Percentiles rank a stretch among this genome's conserved stretches.
phyloP scores from a whole-genome alignment of 805 yeast genomes.

The Komagataella kurtzmanii region DNA sequence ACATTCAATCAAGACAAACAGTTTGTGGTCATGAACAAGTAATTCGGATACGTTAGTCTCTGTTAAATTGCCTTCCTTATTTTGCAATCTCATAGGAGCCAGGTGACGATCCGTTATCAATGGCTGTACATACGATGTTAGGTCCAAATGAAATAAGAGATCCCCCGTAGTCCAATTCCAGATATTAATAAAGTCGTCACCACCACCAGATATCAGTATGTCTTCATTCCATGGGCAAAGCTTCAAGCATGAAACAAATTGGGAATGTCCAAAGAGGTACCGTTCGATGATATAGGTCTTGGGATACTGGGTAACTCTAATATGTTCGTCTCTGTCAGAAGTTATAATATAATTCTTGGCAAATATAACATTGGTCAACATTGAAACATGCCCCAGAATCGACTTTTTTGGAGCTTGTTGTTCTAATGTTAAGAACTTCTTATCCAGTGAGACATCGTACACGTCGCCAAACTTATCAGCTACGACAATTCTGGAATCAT shows the following conservation, averaged over 20 bases:
- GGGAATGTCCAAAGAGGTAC: constrained; percentile 78
- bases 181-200: constrained; percentile 57
- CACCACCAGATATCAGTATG: constrained; percentile 75
- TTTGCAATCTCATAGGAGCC: constrained; percentile 53
- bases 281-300: constrained; percentile 63
- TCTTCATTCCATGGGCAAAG: constrained; percentile 37
- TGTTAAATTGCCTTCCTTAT: constrained; percentile 27
- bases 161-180: constrained; percentile 69
- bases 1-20: constrained; percentile 35
- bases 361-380: constrained; percentile 55
- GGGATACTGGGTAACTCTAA: constrained; percentile 73
- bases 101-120: constrained; percentile 42
- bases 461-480: constrained; percentile 98
- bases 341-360: constrained; percentile 48
- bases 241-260: constrained; percentile 61
- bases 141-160: constrained; percentile 33
- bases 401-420: constrained; percentile 23
- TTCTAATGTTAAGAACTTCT: constrained; percentile 23
- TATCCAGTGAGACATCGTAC: constrained; percentile 31
- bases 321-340: constrained; percentile 94
- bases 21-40: constrained; percentile 16
- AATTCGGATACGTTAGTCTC: constrained; percentile 37
- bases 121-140: constrained; percentile 20
- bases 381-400: constrained; percentile 88
- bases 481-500: constrained; percentile 39